A percentile compares a stretch with the other conserved stretches of the same genome.
Conservation (phyloP, 371 early-diverging fungal genomes). For the Mucor indicus region DNA sequence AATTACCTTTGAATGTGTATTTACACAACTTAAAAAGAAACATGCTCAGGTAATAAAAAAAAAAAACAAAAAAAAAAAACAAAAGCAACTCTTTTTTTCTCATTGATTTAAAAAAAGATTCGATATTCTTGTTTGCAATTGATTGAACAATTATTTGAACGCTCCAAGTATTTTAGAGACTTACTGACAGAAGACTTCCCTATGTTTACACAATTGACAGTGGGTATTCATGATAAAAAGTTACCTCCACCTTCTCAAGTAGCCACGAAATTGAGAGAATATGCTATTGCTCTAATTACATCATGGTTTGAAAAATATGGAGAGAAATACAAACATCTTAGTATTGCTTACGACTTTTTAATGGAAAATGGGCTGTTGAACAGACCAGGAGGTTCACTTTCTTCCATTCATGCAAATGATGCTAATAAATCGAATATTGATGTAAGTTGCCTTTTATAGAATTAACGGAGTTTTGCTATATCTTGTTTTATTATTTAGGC, state of each 20-base stretch:
- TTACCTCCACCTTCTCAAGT: constrained; percentile 59
- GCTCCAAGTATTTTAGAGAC: constrained; percentile 65
- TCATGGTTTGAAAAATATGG: constrained; percentile 61
- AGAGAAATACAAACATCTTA: constrained; percentile 45
- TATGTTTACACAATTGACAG: constrained; percentile 47
- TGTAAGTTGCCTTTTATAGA: constrained; percentile 9
- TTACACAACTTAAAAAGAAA: constrained; percentile 53
- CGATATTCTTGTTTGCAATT: constrained; percentile 64
- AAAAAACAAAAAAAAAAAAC: too few relatives aligned
- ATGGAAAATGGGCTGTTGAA: constrained; percentile 24
- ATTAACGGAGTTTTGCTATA: background rate
- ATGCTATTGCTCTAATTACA: constrained; percentile 52
- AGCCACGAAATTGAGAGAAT: constrained; percentile 49
- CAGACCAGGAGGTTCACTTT: background rate
- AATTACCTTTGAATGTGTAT: constrained; percentile 41
- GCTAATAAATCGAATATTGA: constrained; percentile 14
- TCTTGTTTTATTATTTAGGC: constrained; percentile 13
- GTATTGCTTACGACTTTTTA: constrained; percentile 57
- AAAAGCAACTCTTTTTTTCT: too few relatives aligned
- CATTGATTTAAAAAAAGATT: constrained; percentile 32
- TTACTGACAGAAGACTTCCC: constrained; percentile 55
- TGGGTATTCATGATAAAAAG: constrained; percentile 54
- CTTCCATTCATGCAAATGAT: constrained; percentile 22
- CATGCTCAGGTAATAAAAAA: constrained; percentile 57
- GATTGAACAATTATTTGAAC: constrained; percentile 60